Conservation (phyloP, 768 basidiomycete genomes). For the Thelephora ganbajun region DNA sequence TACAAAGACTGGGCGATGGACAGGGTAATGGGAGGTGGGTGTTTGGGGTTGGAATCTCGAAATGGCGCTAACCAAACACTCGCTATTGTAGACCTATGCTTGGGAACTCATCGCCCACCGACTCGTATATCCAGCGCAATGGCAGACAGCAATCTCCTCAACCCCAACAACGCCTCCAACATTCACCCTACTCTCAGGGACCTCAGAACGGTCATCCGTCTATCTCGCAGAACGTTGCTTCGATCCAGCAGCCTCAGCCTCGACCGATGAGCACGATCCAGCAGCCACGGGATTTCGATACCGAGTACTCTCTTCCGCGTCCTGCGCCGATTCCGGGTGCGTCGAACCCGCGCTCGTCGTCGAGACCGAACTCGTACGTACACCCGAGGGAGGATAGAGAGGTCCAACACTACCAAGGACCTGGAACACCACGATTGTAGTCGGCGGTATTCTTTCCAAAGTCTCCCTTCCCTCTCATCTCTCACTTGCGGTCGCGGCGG, state of each 20-base stretch:
- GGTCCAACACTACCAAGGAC: slow-evolving; percentile 11
- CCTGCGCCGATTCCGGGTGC: slow-evolving; percentile 10
- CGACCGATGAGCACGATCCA: slow-evolving; percentile 16
- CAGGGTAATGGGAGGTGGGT: slow-evolving; percentile 13
- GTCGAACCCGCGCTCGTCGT: slow-evolving; percentile 14
- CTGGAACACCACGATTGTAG: slow-evolving; percentile 9
- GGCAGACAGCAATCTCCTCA: slow-evolving; percentile 18
- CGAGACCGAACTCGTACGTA: slow-evolving; percentile 15
- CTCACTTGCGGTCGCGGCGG: too few relatives aligned
- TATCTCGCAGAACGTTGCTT: slow-evolving; percentile 28
- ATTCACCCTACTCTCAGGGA: slow-evolving; percentile 31
- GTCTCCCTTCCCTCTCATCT: slow-evolving; percentile 4
- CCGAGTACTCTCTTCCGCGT: slow-evolving; percentile 10
- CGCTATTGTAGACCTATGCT: slow-evolving; percentile 26
- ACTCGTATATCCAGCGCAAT: slow-evolving; percentile 23
- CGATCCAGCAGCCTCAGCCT: slow-evolving; percentile 30
- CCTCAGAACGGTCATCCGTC: slow-evolving; percentile 29
- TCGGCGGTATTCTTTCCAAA: slow-evolving; percentile 13
- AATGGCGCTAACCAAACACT: background rate
- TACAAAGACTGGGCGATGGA: slow-evolving; percentile 11
- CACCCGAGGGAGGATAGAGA: slow-evolving; percentile 17
- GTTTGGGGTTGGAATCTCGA: background rate
- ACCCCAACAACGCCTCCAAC: slow-evolving; percentile 26
- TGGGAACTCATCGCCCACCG: slow-evolving; percentile 23
- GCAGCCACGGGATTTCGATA: slow-evolving; percentile 6